Base-by-base conservation (phyloP, 176 grass and related monocot species). In the Carex parvula region DNA sequence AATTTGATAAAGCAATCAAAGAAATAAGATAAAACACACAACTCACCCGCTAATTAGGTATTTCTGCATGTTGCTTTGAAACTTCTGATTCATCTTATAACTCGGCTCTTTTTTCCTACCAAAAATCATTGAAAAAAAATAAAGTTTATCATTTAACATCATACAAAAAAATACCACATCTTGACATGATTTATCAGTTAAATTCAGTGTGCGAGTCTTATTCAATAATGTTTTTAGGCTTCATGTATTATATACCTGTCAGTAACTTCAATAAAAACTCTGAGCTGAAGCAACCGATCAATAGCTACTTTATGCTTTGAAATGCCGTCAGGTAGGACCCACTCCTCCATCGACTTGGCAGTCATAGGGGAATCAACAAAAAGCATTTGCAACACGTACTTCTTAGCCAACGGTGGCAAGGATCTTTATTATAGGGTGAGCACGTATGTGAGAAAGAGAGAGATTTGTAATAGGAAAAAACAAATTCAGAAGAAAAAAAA, bases 81-180 rank as follows among this genome's bases (percentile, higher is more conserved):
- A 98, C 71, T 91, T 94, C 26, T 80, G 62, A 79, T 93, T 94
- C 89, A 98, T 94, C 84, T 89, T 94, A 86, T 94, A 98, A 87
- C 89, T 91, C 52, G 85, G 83, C 30, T 94, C 90, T 79, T 90
- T 93, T 79, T 90, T 92, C 75, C 95, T 98, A 88, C 50, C 65
- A 32, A 16, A 46, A 48, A 16, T 53, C 60, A 83, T 83, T 68
- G 21, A 66, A 83, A 22, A 44, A 42, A 56, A 54, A 39, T 39
- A 39, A 30, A 21, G 9, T 50, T 50, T 24, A 42, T 41, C 32
- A 22, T 15, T 62, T 61, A 81, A 13, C 17, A 81, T 62, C 52
- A 80, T 64, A 81, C 3, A 52, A 46, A 17, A 81, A 14, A 50
- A 29, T 78, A 56, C 18, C 6, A 70, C 33, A 70, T 67, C 16